Evolutionary conservation across 2,329 filamentous ascomycete genomes (phyloP).

Genomic region (Alternaria arbusti): DNA sequence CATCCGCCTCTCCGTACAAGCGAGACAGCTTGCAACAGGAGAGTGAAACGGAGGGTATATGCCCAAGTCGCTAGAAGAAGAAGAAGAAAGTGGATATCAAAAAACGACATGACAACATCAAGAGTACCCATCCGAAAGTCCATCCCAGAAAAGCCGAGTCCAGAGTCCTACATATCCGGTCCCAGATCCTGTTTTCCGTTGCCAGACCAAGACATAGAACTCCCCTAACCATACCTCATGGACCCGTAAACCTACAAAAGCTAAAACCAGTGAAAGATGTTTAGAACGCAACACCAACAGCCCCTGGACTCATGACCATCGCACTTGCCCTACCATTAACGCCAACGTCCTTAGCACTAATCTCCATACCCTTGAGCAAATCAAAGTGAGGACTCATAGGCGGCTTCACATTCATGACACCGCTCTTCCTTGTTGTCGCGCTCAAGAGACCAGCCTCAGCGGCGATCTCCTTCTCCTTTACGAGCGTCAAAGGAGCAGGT

Average conservation of each 20-base stretch:
- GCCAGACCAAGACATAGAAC: not conserved
- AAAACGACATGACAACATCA: not conserved
- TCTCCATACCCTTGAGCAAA: constrained; percentile 42
- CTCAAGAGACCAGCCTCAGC: constrained; percentile 26
- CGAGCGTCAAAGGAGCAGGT: constrained; percentile 35
- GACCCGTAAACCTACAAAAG: not conserved
- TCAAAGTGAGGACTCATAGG: constrained; percentile 36
- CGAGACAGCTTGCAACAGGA: constrained; percentile 6
- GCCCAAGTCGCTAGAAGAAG: constrained; percentile 1
- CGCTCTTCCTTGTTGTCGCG: constrained; percentile 11
- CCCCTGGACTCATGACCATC: constrained; percentile 20
- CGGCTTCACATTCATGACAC: constrained; percentile 30
- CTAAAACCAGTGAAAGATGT: not conserved
- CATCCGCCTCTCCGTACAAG: constrained; percentile 9
- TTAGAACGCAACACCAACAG: constrained; percentile 47
- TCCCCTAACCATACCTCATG: not conserved
- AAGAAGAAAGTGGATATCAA: not conserved
- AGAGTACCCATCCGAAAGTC: not conserved
- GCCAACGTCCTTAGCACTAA: constrained; percentile 27
- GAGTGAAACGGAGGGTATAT: constrained; percentile 17
- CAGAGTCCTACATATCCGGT: not conserved
- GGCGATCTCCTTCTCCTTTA: constrained; percentile 32
- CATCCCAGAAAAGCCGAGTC: not conserved
- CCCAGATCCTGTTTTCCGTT: not conserved
- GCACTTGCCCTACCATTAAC: constrained; percentile 16